Evolutionary conservation across 768 basidiomycete species (phyloP).

Genomic region (Cystobasidium onofrii): DNA sequence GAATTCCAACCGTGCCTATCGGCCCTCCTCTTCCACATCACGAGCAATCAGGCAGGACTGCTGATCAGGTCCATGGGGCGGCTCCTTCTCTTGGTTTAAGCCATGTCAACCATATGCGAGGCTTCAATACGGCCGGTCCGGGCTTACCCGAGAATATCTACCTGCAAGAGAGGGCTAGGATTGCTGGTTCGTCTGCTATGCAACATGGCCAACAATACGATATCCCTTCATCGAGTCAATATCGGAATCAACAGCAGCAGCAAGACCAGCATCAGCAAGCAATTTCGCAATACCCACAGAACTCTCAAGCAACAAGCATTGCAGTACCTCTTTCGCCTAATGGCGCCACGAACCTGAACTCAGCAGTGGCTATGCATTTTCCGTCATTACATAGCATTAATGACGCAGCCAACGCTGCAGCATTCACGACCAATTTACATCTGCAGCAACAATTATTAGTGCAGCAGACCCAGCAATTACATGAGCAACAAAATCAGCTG

Average conservation of each 20-base stretch:
- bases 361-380: slow-evolving; percentile 21
- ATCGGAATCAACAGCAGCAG: slow-evolving; percentile 2
- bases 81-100: not conserved
- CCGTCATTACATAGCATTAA: slow-evolving; percentile 4
- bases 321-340: not conserved
- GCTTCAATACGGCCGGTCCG: slow-evolving; percentile 17
- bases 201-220: not conserved
- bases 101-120: not conserved
- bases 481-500: slow-evolving; percentile 8
- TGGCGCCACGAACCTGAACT: not conserved
- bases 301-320: not conserved
- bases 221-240: not conserved
- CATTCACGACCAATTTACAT: not conserved
- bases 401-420: slow-evolving; percentile 16
- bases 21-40: slow-evolving; percentile 20
- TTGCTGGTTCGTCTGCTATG: not conserved
- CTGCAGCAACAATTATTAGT: slow-evolving; percentile 4
- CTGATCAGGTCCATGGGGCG: not conserved
- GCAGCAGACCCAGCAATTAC: slow-evolving; percentile 23
- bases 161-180: slow-evolving; percentile 5
- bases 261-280: not conserved
- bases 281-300: slow-evolving; percentile 46
- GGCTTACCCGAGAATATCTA: not conserved
- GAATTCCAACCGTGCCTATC: not conserved
- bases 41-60: not conserved